Evolutionary conservation across 2,329 filamentous ascomycete species (phyloP), one percentile per base, ranked within the genome.

Genomic region (Stemphylium beticola): DNA sequence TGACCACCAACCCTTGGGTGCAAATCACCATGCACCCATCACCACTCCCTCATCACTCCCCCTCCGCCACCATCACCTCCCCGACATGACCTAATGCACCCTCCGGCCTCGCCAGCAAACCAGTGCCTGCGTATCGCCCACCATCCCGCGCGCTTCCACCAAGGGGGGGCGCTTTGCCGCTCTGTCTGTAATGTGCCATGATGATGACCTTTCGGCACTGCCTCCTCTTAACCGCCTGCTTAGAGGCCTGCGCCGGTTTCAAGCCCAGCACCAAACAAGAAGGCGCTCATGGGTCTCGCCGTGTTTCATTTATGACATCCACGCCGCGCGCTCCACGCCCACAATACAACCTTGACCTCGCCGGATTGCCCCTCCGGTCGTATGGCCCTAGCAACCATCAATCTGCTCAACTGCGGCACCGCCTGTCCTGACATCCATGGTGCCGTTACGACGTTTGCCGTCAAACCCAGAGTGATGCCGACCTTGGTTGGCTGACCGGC

Each of bases 191-290:
- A 10, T 29, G 26, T 29, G 26, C 26, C 5, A 29, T 11, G 26
- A 29, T 29, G 10, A 29, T 29, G 37, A 37, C 20, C 32, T 17
- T n/a, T 58, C 53, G 53, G 60, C 65, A 66, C 65, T 65, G 64
- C 65, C 65, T 64, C 64, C 33, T 65, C 55, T 53, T 68, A 68
- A 53, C 64, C 65, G 64, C 65, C 65, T 56, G 54, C 41, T 42
- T 45, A 49, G 53, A 55, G 55, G 55, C 56, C 56, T 54, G 57
- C 41, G 33, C 52, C 43, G 41, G 54, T 55, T 56, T 55, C 48
- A 53, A 62, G 47, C 52, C 62, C 62, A 64, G 40, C 40, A 61
- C 64, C 58, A 57, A 68, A 62, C 36, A 51, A 67, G 65, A 60
- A 65, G 64, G 62, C 65, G 58, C 54, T 53, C 57, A 51, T 45